Base-by-base conservation (phyloP, 2,329 filamentous ascomycete genomes). In the Tolypocladium tropicale region DNA sequence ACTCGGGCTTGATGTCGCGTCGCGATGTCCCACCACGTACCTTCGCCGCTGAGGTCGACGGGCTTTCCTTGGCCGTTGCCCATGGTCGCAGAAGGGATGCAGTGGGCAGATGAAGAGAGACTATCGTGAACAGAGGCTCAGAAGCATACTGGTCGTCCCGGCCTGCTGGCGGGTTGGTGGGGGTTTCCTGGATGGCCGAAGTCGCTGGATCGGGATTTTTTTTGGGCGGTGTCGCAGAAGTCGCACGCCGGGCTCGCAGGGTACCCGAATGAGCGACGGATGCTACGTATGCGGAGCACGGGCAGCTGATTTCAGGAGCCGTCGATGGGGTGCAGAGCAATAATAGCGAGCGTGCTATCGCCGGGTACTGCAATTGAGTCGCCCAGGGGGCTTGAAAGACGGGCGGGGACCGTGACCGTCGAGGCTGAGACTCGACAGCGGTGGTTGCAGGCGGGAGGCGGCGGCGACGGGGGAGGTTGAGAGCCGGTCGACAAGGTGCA, bases 31-130 rank as follows among this genome's bases (percentile, higher is more conserved):
- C 25, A 46, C 39, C 50, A 65, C 69, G 54, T 78, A 95, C 91
- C 89, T 86, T 96, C 89, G 77, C 95, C 92, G 75, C 88, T 89
- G 75, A 92, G 86, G 72, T 91, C 87, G 76, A 95, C 84, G 74
- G 89, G 90, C 74, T 96, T 96, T 74, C 92, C 92, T 75, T 93
- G 91, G 70, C 86, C 88, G 77, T 97, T 96, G 71, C 93, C 93
- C 93, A 97, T 97, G 61, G 94, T 96, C 61, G 54, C 59, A 18
- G 50, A 57, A 61, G 62, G 58, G 62, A 62, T 63, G 57, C 55
- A 59, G 57, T 61, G 60, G 66, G 62, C 60, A 57, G 62, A 37
- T 54, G 34, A 52, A 56, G n/a, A n/a, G n/a, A n/a, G 57, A 62
- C 62, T 67, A 69, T 60, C 55, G 60, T 50, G 41, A 56, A 53